These are phyloP conservation scores for Phytophthora sp. DNA, from an alignment of 352 stramenopile genomes.

Conservation along the genomic window DNA sequence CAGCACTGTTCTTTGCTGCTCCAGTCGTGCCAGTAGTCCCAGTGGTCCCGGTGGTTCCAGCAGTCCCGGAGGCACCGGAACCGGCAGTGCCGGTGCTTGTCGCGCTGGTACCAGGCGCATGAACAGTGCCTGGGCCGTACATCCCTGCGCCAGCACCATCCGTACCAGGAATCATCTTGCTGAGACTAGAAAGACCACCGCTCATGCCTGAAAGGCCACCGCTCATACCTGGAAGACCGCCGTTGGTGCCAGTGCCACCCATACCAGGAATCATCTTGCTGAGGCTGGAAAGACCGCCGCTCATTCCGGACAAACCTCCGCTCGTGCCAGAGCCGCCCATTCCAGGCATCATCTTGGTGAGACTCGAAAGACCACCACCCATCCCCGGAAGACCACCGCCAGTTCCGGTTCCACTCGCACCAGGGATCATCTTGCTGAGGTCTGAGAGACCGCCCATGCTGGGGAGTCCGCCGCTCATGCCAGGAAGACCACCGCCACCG, in stretches of 20 bases:
- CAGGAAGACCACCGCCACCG: background rate
- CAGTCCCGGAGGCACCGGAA: background rate
- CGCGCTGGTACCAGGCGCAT: background rate
- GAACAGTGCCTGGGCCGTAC: background rate
- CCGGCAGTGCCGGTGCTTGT: background rate
- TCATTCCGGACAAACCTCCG: background rate
- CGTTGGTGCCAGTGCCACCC: background rate
- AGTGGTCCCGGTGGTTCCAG: background rate
- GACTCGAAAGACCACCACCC: background rate
- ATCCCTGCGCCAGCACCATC: background rate
- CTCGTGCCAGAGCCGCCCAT: background rate
- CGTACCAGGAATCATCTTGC: background rate
- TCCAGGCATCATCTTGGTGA: constrained; percentile 1
- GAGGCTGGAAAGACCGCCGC: background rate
- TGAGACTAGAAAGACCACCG: background rate
- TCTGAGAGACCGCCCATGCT: background rate
- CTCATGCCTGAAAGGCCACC: background rate
- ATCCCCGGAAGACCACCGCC: background rate
- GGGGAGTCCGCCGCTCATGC: background rate
- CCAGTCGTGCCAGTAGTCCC: background rate
- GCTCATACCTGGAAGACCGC: background rate
- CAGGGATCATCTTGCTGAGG: background rate
- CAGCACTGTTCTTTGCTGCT: background rate
- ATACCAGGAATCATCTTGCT: background rate
- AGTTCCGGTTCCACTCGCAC: background rate